phyloP scores from a whole-genome alignment of 345 rosid genomes.

The Salix koriyanagi region DNA sequence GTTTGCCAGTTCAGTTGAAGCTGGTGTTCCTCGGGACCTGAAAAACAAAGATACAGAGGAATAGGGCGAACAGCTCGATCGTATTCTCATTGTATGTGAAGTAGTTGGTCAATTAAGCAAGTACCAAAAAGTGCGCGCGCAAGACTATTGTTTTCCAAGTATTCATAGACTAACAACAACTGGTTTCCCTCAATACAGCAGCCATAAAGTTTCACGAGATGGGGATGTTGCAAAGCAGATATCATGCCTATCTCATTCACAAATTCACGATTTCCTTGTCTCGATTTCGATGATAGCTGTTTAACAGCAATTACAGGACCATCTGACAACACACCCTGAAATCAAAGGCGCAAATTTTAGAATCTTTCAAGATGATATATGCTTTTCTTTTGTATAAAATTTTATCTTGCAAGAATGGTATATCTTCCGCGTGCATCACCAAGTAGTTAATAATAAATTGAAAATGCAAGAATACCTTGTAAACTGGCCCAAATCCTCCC shows the following conservation, averaged over 20 bases:
- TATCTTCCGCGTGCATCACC: too few relatives aligned
- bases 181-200: slow-evolving; percentile 67
- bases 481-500: slow-evolving; percentile 93
- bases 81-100: not conserved
- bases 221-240: slow-evolving; percentile 63
- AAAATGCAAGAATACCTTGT: slow-evolving; percentile 50
- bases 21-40: slow-evolving; percentile 41
- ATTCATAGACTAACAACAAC: slow-evolving; percentile 54
- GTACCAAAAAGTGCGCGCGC: slow-evolving; percentile 67
- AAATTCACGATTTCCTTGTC: slow-evolving; percentile 67
- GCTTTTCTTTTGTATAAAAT: too few relatives aligned
- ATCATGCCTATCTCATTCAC: slow-evolving; percentile 69
- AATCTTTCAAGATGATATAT: not conserved
- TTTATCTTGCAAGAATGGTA: not conserved
- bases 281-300: slow-evolving; percentile 65
- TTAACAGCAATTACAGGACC: slow-evolving; percentile 59
- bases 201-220: slow-evolving; percentile 58
- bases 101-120: not conserved
- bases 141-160: slow-evolving; percentile 60
- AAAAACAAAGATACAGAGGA: not conserved
- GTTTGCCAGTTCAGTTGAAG: slow-evolving; percentile 51
- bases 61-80: not conserved
- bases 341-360: slow-evolving; percentile 9
- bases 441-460: not conserved
- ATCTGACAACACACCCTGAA: slow-evolving; percentile 53